These are phyloP conservation scores for Aciculoconidium aculeatum DNA, from an alignment of 805 yeast genomes.

Conservation along the genomic window DNA sequence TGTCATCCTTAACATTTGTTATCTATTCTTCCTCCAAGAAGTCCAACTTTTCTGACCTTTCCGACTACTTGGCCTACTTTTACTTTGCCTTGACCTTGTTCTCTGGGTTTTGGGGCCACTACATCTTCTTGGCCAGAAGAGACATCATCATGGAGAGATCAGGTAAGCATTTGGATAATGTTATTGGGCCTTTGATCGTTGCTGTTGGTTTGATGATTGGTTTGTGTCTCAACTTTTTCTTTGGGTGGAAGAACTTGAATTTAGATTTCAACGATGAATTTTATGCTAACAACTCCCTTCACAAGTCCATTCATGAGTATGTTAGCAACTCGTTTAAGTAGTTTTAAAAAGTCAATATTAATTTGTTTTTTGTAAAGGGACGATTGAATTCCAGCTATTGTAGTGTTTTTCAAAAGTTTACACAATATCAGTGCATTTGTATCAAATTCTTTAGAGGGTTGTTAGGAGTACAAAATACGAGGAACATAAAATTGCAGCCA, in stretches of 20 bases:
- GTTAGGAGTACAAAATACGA: no score
- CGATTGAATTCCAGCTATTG: no score
- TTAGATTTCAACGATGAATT: slow-evolving; percentile 22
- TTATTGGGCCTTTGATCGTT: slow-evolving; percentile 81
- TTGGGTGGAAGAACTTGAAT: slow-evolving; percentile 41
- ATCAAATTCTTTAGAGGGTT: no score
- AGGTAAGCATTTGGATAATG: slow-evolving; percentile 83
- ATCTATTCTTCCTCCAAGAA: slow-evolving; percentile 68
- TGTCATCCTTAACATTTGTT: slow-evolving; percentile 80
- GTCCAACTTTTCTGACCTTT: slow-evolving; percentile 59
- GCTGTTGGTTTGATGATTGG: slow-evolving; percentile 65
- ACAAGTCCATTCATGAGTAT: slow-evolving; percentile 29
- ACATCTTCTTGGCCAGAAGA: slow-evolving; percentile 65
- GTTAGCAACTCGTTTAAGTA: slow-evolving; percentile 21
- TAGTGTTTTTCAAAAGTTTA: neutral
- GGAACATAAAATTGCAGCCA: no score
- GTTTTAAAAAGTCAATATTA: no score
- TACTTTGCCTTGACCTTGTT: slow-evolving; percentile 80
- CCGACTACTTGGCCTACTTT: slow-evolving; percentile 66
- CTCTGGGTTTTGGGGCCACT: slow-evolving; percentile 86
- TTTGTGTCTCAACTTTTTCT: slow-evolving; percentile 63
- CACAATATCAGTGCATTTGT: no score
- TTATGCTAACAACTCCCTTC: slow-evolving; percentile 26
- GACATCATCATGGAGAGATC: slow-evolving; percentile 72
- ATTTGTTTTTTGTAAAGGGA: no score